Evolutionary conservation across 306 rosid genomes (phyloP).

Genomic region (Quercus aquifolioides): DNA sequence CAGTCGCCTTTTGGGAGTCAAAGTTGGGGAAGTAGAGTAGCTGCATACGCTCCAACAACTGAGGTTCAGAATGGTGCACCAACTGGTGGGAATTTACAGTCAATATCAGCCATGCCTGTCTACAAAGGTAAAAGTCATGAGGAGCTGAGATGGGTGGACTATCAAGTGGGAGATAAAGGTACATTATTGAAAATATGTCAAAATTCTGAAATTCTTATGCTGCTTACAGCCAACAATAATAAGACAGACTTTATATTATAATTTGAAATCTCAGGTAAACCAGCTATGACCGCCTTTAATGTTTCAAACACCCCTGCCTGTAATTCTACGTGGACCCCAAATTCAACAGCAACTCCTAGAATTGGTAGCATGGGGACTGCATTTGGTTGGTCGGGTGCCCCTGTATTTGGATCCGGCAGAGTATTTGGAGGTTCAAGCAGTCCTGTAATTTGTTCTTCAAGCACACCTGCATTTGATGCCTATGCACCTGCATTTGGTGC

Average conservation of each 20-base stretch:
- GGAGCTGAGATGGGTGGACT: constrained; percentile 98
- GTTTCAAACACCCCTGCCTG: constrained; percentile 51
- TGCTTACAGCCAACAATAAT: not conserved
- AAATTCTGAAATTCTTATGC: not conserved
- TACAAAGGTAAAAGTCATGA: constrained; percentile 95
- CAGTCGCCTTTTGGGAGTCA: constrained; percentile 70
- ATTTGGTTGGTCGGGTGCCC: constrained; percentile 57
- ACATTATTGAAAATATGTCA: not conserved
- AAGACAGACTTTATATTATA: constrained; percentile 2
- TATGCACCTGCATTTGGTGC: constrained; percentile 55
- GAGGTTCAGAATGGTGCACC: constrained; percentile 65
- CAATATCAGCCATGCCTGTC: constrained; percentile 87
- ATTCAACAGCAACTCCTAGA: constrained; percentile 46
- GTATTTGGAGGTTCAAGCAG: constrained; percentile 73
- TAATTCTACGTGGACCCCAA: constrained; percentile 54
- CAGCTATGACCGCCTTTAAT: constrained; percentile 46
- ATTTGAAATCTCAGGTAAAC: constrained; percentile 67
- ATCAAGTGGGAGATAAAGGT: constrained; percentile 95
- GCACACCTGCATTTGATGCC: constrained; percentile 44
- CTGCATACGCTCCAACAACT: constrained; percentile 64
- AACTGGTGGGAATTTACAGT: constrained; percentile 64
- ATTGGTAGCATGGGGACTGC: constrained; percentile 66
- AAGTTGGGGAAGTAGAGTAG: constrained; percentile 80
- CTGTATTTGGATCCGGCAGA: constrained; percentile 65
- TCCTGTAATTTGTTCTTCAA: constrained; percentile 31